phyloP scores from a whole-genome alignment of 768 basidiomycete species.

The Leccinum arenicola region DNA sequence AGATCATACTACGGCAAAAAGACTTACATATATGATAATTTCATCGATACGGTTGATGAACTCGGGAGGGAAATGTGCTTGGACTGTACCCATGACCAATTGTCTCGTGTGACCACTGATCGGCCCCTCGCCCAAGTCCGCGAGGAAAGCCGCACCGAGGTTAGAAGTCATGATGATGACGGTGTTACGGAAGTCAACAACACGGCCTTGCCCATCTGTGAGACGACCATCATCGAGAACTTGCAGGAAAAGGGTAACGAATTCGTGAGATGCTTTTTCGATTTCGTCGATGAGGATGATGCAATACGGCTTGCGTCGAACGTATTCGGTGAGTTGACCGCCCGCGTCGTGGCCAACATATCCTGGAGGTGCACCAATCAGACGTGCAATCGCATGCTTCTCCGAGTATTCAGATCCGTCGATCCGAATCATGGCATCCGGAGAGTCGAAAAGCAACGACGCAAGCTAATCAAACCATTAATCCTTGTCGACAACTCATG shows the following conservation, averaged over 20 bases:
- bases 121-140: constrained; percentile 71
- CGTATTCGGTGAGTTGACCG: constrained; percentile 91
- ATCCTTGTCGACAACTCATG: not conserved
- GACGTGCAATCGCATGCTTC: constrained; percentile 67
- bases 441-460: constrained; percentile 83
- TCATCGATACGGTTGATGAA: constrained; percentile 90
- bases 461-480: constrained; percentile 58
- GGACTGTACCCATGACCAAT: constrained; percentile 78
- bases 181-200: constrained; percentile 85
- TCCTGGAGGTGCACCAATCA: constrained; percentile 74
- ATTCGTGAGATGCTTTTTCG: constrained; percentile 83
- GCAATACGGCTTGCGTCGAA: constrained; percentile 86
- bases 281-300: constrained; percentile 87
- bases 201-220: constrained; percentile 90
- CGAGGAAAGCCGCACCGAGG: constrained; percentile 73
- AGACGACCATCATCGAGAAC: constrained; percentile 90
- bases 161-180: constrained; percentile 97
- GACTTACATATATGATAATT: constrained; percentile 64
- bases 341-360: constrained; percentile 91
- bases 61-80: constrained; percentile 87
- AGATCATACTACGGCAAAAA: not conserved
- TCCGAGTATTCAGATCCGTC: constrained; percentile 95
- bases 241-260: constrained; percentile 72
- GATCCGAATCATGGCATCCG: constrained; percentile 88
- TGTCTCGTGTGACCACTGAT: constrained; percentile 58